Base-by-base conservation (phyloP, 176 grass and related monocot genomes). In the Pontederia paniculata region DNA sequence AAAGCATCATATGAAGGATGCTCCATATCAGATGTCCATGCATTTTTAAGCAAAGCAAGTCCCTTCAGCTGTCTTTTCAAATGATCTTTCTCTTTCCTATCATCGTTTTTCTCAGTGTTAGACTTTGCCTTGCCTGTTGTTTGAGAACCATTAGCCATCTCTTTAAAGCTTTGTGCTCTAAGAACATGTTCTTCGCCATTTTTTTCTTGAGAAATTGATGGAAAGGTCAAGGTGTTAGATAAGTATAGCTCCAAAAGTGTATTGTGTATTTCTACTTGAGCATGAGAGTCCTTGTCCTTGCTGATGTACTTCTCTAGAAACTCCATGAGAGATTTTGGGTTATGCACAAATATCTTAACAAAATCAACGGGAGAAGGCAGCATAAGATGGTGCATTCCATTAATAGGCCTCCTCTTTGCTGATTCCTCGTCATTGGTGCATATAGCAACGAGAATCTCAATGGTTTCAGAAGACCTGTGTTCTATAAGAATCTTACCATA, bases 361-460 rank as follows among this genome's bases (percentile, higher is more conserved):
- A 98, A 98, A 56, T 98, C 93, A 83, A 91, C 88, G n/a, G 87
- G 86, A 0, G 93, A 88, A 64, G 91, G 86, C 72, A 95, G 76
- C 60, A 80, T 86, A 79, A 89, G 74, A 45, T 79, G 41, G n/a
- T 67, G 73, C 71, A 80, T 81, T 13, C 74, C 71, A 48, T 81
- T 84, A 16, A 66, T 76, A 49, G 58, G 71, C 66, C 67, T n/a
- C n/a, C n/a, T 83, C 73, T 58, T 58, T 1, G 16, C 84, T 70
- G 80, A 78, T 67, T 84, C 77, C 66, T 59, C 68, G 76, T 55
- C 64, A 72, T 81, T 70, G 12, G 80, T 87, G 64, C 93, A 98
- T 48, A 98, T 74, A 58, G 56, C 79, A 63, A 88, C 57, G 57
- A 98, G 51, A 79, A 90, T 88, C 47, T 85, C 67, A 82, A 98